phyloP scores from a whole-genome alignment of 2,329 filamentous ascomycete genomes.

The Magnaporthiopsis incrustans region DNA sequence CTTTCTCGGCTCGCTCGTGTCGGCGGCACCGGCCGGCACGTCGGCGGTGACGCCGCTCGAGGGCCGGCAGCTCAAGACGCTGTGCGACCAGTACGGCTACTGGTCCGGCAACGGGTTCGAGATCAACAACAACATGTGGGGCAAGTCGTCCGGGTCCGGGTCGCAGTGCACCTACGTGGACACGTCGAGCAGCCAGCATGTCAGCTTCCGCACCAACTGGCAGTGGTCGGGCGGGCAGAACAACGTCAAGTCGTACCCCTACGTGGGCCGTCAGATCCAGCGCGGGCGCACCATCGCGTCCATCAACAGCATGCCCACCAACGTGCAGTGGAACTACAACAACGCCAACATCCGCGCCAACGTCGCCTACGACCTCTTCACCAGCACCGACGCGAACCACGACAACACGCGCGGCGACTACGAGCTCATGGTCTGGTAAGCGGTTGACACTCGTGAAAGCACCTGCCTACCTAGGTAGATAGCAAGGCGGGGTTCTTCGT shows the following conservation, averaged over 20 bases:
- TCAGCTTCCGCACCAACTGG: constrained; percentile 36
- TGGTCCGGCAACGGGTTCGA: constrained; percentile 23
- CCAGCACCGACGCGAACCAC: constrained; percentile 34
- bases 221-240: constrained; percentile 30
- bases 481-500: no score
- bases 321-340: constrained; percentile 34
- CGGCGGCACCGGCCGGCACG: constrained; percentile 1
- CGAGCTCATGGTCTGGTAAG: constrained; percentile 61
- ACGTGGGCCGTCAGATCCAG: constrained; percentile 27
- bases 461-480: no score
- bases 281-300: constrained; percentile 20
- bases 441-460: constrained; percentile 18
- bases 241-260: constrained; percentile 39
- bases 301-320: constrained; percentile 26
- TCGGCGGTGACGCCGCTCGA: constrained; percentile 2
- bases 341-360: constrained; percentile 38
- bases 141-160: constrained; percentile 26
- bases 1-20: constrained; percentile 4
- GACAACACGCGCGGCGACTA: constrained; percentile 38
- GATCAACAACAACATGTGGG: constrained; percentile 47
- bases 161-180: constrained; percentile 34
- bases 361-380: constrained; percentile 56
- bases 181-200: constrained; percentile 22
- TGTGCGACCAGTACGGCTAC: constrained; percentile 23
- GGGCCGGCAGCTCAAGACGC: constrained; percentile 8